These are phyloP conservation scores for Panicum miliaceum DNA, from an alignment of 176 grass and related monocot genomes.

Conservation along the genomic window DNA sequence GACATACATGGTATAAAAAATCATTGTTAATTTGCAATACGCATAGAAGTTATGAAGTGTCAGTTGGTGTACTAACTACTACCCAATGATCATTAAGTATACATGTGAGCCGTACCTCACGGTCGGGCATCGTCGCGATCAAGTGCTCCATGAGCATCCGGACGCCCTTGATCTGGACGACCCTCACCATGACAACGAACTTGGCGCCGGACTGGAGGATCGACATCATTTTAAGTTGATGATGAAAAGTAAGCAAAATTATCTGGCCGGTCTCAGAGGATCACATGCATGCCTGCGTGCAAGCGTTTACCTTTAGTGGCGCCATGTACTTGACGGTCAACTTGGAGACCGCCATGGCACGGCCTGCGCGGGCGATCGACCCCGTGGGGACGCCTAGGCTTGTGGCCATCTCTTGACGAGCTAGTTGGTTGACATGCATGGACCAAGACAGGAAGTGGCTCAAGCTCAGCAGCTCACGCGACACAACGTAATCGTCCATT, in stretches of 20 bases:
- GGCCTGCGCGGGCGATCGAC: conserved; percentile 48
- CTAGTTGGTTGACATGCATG: conserved; percentile 13
- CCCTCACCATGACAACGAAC: conserved; percentile 58
- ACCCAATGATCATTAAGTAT: too few species aligned
- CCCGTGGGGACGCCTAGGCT: conserved; percentile 45
- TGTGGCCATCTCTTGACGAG: conserved; percentile 58
- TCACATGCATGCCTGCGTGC: too few species aligned
- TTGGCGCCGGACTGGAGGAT: conserved; percentile 40
- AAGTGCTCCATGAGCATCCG: conserved; percentile 51
- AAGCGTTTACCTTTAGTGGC: conserved; percentile 27
- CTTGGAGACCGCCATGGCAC: conserved; percentile 59
- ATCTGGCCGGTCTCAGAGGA: too few species aligned
- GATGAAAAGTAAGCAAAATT: too few species aligned
- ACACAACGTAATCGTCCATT: too few species aligned
- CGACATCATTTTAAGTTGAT: too few species aligned
- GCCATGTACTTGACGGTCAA: conserved; percentile 59
- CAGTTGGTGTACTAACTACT: too few species aligned
- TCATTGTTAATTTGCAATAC: too few species aligned
- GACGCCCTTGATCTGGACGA: conserved; percentile 46
- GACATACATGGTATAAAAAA: too few species aligned
- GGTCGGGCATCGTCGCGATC: conserved; percentile 63
- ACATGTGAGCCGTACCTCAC: conserved; percentile 21
- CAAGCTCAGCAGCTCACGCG: too few species aligned
- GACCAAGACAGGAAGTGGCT: too few species aligned
- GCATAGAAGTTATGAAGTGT: too few species aligned